phyloP scores from a whole-genome alignment of 176 grass and related monocot species.

The Hordeum marinum region DNA sequence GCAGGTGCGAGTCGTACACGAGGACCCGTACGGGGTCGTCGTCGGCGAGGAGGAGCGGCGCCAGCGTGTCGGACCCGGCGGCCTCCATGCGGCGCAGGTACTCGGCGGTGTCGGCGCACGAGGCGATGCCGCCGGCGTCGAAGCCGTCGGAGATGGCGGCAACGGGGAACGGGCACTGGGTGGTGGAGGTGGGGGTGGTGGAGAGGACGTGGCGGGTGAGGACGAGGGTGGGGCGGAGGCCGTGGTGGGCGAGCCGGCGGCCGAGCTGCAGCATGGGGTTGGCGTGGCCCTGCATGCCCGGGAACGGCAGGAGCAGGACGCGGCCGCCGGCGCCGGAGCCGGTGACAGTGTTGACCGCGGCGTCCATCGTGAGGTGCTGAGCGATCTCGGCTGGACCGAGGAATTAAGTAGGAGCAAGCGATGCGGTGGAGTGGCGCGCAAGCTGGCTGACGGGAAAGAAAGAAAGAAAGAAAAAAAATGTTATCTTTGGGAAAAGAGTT shows the following conservation, averaged over 20 bases:
- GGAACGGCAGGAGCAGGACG: background rate
- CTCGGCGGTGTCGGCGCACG: background rate
- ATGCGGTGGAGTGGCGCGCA: background rate
- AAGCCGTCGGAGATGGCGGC: background rate
- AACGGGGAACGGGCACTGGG: background rate
- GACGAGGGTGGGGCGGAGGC: too few relatives aligned
- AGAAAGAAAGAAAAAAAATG: too few relatives aligned
- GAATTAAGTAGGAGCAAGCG: background rate
- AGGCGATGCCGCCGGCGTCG: background rate
- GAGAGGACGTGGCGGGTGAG: background rate
- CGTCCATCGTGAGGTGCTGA: background rate
- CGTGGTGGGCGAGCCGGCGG: too few relatives aligned
- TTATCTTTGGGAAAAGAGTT: too few relatives aligned
- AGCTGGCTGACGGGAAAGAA: background rate
- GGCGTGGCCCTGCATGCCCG: too few relatives aligned
- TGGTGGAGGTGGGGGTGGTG: background rate
- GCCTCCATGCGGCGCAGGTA: background rate
- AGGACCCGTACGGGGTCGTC: background rate
- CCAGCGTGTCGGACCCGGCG: background rate
- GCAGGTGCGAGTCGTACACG: background rate
- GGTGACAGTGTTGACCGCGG: background rate
- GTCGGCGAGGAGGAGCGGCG: background rate
- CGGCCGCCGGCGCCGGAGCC: background rate
- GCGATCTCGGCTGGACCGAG: background rate
- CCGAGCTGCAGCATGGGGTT: too few relatives aligned